These are phyloP conservation scores for Mycena rosella DNA, from an alignment of 768 basidiomycete genomes.

Conservation along the genomic window DNA sequence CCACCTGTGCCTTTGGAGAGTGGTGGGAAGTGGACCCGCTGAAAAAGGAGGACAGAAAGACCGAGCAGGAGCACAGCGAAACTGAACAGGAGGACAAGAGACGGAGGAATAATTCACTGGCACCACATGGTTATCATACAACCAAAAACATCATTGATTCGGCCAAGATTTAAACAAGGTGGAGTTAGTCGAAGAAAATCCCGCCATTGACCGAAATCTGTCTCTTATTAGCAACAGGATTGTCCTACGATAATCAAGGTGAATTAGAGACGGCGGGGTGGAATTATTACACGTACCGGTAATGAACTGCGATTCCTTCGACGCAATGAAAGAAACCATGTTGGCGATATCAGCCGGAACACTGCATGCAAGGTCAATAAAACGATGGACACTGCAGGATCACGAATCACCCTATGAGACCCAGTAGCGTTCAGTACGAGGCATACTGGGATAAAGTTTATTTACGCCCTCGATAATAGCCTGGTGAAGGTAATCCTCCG, in stretches of 20 bases:
- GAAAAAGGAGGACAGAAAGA: no score
- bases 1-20: no score
- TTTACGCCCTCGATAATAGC: not conserved
- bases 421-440: not conserved
- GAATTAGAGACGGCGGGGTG: not conserved
- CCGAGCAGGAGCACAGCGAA: no score
- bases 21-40: no score
- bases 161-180: no score
- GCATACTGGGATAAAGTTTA: not conserved
- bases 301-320: constrained; percentile 23
- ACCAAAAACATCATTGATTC: no score
- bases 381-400: not conserved
- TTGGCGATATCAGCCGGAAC: constrained; percentile 15
- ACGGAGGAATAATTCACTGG: no score
- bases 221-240: not conserved
- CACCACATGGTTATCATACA: no score
- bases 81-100: no score
- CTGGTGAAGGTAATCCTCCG: not conserved
- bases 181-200: constrained; percentile 9
- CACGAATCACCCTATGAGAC: not conserved
- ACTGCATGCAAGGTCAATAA: not conserved
- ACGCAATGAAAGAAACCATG: constrained; percentile 18
- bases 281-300: not conserved
- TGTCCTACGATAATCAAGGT: not conserved
- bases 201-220: constrained; percentile 11